These are phyloP conservation scores for Erodium trifolium DNA, from an alignment of 441 rosid species.

Conservation along the genomic window DNA sequence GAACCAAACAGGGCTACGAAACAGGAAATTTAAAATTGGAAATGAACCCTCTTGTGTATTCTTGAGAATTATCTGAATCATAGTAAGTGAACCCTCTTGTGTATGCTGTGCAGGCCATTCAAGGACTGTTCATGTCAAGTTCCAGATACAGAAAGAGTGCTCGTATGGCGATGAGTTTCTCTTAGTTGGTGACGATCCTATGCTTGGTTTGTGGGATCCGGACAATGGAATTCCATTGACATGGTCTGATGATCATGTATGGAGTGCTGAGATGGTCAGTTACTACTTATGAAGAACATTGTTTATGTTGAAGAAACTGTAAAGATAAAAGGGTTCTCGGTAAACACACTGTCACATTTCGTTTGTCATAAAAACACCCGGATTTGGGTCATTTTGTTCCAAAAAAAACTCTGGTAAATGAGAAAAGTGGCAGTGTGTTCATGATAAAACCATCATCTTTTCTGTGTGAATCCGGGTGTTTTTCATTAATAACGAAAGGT, in stretches of 20 bases:
- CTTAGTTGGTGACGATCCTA: constrained; percentile 68
- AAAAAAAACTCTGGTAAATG: too few species aligned
- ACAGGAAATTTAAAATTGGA: too few species aligned
- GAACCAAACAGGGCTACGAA: too few species aligned
- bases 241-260: constrained; percentile 84
- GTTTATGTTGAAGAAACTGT: not conserved
- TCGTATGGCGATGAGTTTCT: constrained; percentile 66
- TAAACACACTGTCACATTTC: too few species aligned
- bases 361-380: too few species aligned
- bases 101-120: constrained; percentile 29
- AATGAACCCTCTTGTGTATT: too few species aligned
- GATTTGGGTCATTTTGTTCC: too few species aligned
- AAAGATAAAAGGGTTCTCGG: too few species aligned
- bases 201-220: constrained; percentile 71
- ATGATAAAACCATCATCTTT: too few species aligned
- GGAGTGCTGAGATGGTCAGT: constrained; percentile 64
- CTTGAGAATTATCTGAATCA: not conserved
- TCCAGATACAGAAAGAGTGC: constrained; percentile 63
- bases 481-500: too few species aligned
- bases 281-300: not conserved
- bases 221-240: constrained; percentile 47
- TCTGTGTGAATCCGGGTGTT: too few species aligned
- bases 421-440: too few species aligned
- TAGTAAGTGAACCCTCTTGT: not conserved
- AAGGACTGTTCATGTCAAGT: constrained; percentile 51